Percentiles rank a stretch among this genome's conserved stretches.
Conservation (phyloP, 164 flowering plant species). For the Berberis thunbergii region DNA sequence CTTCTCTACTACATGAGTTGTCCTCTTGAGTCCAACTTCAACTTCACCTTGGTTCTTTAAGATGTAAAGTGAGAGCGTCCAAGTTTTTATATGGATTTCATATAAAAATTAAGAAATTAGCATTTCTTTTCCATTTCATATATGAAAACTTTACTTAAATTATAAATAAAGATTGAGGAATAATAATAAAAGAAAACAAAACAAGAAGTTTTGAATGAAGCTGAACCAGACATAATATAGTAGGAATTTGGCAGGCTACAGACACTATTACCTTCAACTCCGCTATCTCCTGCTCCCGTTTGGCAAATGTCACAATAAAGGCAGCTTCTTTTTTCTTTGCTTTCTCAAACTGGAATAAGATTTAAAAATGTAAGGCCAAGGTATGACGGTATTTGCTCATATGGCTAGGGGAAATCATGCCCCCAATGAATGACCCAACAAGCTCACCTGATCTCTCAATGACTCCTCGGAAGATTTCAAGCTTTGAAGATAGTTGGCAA, state of each 20-base stretch:
- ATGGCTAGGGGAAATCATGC: neutral
- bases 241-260: no score
- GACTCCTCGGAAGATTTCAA: constrained; percentile 83
- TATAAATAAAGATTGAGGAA: no score
- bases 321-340: constrained; percentile 99
- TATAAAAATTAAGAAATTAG: no score
- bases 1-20: no score
- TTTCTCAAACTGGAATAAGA: constrained; percentile 62
- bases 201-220: no score
- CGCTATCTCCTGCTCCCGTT: constrained; percentile 94
- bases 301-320: constrained; percentile 91
- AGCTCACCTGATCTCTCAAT: constrained; percentile 70
- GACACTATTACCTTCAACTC: constrained; percentile 60
- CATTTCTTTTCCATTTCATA: no score
- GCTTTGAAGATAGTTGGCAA: constrained; percentile 59
- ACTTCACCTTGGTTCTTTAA: no score
- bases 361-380: neutral
- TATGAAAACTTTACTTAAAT: no score
- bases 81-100: no score
- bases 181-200: neutral
- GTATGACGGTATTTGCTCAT: neutral
- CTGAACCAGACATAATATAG: no score
- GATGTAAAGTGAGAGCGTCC: no score
- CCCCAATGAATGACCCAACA: neutral
- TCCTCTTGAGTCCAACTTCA: no score